Evolutionary conservation across 192 early-diverging fungal genomes (phyloP).

Genomic region (Cladochytrium replicatum): DNA sequence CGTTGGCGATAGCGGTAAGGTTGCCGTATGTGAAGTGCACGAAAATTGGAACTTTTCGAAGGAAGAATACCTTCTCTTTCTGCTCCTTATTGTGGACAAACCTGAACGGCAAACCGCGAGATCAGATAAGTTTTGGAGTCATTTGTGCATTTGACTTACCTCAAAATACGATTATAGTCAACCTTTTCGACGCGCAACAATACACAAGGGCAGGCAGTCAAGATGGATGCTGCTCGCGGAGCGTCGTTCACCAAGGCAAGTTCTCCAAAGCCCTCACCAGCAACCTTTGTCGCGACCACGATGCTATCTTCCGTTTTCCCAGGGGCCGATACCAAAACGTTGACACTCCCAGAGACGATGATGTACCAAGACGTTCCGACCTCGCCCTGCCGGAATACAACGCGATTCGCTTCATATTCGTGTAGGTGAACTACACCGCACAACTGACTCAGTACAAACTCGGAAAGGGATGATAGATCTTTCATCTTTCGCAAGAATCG

Average conservation of each 20-base stretch:
- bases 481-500: slow-evolving; percentile 7
- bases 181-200: slow-evolving; percentile 30
- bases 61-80: slow-evolving; percentile 23
- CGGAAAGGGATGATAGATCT: slow-evolving; percentile 23
- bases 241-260: slow-evolving; percentile 29
- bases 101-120: neutral
- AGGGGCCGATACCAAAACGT: slow-evolving; percentile 23
- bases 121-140: neutral
- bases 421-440: slow-evolving; percentile 26
- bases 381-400: slow-evolving; percentile 33
- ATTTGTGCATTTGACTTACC: slow-evolving; percentile 3
- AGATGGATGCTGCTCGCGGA: slow-evolving; percentile 33
- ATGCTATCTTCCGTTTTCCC: slow-evolving; percentile 20
- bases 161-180: slow-evolving; percentile 28
- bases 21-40: slow-evolving; percentile 6
- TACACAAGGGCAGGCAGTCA: slow-evolving; percentile 20
- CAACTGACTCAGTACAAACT: slow-evolving; percentile 27
- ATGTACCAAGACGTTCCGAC: slow-evolving; percentile 36
- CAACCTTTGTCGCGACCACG: slow-evolving; percentile 1
- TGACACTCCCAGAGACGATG: slow-evolving; percentile 24
- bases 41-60: slow-evolving; percentile 25
- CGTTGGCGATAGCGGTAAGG: slow-evolving; percentile 15
- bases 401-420: slow-evolving; percentile 15
- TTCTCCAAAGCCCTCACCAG: slow-evolving; percentile 36
- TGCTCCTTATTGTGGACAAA: slow-evolving; percentile 32